Percentiles rank a stretch among this genome's conserved stretches.
Evolutionary conservation across 2,329 filamentous ascomycete genomes (phyloP).

Genomic region (Aspergillus aculeatus): DNA sequence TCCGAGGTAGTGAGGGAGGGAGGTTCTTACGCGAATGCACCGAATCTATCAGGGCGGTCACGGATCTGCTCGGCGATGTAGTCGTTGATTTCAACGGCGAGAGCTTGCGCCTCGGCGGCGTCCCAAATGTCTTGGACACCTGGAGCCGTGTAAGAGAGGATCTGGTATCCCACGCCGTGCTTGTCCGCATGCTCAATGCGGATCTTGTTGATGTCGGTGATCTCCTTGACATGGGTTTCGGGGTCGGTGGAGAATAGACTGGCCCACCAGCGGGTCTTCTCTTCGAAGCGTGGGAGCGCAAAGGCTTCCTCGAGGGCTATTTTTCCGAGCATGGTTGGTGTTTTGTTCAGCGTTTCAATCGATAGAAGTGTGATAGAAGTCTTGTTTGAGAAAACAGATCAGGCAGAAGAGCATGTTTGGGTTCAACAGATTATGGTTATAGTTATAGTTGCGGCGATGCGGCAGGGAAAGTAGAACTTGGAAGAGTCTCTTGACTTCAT

Average conservation of each 20-base stretch:
- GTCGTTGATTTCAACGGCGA: slow-evolving; percentile 50
- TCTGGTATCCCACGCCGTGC: slow-evolving; percentile 49
- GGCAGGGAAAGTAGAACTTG: too few species aligned
- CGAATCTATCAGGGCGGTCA: slow-evolving; percentile 43
- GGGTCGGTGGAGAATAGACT: slow-evolving; percentile 59
- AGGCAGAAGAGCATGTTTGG: not conserved
- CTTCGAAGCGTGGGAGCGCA: slow-evolving; percentile 57
- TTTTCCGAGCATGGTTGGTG: slow-evolving; percentile 55
- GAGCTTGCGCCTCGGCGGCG: slow-evolving; percentile 42
- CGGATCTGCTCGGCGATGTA: slow-evolving; percentile 47
- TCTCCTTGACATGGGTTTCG: slow-evolving; percentile 59
- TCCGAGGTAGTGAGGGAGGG: too few species aligned
- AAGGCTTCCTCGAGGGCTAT: slow-evolving; percentile 64
- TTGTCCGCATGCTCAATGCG: slow-evolving; percentile 46
- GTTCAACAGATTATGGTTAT: not conserved
- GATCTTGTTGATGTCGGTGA: slow-evolving; percentile 48
- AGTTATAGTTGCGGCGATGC: too few species aligned
- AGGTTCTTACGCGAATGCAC: slow-evolving; percentile 42
- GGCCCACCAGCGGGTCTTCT: slow-evolving; percentile 63
- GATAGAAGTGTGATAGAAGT: too few species aligned
- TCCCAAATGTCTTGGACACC: slow-evolving; percentile 51
- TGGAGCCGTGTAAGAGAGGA: slow-evolving; percentile 50
- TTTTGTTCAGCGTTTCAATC: not conserved
- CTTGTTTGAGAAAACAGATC: not conserved
- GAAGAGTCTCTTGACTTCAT: too few species aligned